These are phyloP conservation scores for Aspergillus sp. DNA, from an alignment of 2,329 filamentous ascomycete species.

Conservation along the genomic window DNA sequence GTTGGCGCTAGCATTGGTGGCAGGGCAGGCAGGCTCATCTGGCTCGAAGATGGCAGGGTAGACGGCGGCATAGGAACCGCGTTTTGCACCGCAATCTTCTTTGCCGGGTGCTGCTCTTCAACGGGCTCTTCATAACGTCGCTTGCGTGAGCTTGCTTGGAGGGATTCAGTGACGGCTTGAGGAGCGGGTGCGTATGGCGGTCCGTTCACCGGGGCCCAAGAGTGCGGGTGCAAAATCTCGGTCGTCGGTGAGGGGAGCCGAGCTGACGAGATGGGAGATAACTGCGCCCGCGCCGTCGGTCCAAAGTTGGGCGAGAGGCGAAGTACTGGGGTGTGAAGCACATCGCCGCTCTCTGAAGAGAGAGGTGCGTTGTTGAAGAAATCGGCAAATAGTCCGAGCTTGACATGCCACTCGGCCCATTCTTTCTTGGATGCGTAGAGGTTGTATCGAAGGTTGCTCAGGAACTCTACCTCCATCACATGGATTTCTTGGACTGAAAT, in stretches of 20 bases:
- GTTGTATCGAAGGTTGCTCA: constrained; percentile 97
- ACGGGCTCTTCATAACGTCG: constrained; percentile 60
- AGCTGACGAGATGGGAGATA: constrained; percentile 37
- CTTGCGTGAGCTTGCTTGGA: constrained; percentile 53
- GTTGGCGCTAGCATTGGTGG: constrained; percentile 41
- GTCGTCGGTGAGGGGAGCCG: constrained; percentile 46
- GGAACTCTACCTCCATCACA: constrained; percentile 99
- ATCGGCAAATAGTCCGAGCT: constrained; percentile 78
- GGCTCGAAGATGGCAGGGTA: constrained; percentile 30
- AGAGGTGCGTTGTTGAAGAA: constrained; percentile 76
- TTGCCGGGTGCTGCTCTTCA: constrained; percentile 63
- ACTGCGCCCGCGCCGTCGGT: constrained; percentile 36
- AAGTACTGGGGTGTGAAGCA: constrained; percentile 33
- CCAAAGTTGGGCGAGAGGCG: constrained; percentile 42
- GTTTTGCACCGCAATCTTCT: constrained; percentile 48
- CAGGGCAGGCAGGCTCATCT: constrained; percentile 35
- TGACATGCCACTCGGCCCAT: constrained; percentile 86
- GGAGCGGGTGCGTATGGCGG: constrained; percentile 30
- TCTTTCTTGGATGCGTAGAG: constrained; percentile 82
- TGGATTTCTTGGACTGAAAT: constrained; percentile 95
- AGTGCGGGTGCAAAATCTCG: constrained; percentile 35
- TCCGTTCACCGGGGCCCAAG: constrained; percentile 34
- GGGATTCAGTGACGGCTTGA: constrained; percentile 29
- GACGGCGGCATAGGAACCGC: constrained; percentile 29
- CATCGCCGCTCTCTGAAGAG: constrained; percentile 46